Conservation (phyloP, 1,139 yeast species). For the Geotrichum aggregatum region DNA sequence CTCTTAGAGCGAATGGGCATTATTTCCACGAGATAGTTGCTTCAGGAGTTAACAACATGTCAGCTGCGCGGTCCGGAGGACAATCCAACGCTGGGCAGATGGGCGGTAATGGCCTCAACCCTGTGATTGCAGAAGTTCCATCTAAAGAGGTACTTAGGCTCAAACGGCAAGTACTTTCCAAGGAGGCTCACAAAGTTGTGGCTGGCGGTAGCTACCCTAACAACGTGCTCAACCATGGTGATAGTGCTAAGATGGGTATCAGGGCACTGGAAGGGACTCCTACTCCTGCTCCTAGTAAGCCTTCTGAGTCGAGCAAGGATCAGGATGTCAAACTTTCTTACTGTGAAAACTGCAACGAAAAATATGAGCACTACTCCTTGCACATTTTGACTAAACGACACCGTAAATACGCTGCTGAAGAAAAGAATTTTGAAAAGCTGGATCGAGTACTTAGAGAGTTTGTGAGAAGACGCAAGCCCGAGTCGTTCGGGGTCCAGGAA, state of each 20-base stretch:
- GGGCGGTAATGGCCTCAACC: constrained; percentile 62
- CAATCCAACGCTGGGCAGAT: constrained; percentile 43
- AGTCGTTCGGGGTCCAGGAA: not conserved
- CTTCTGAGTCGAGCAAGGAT: no score
- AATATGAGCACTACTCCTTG: constrained; percentile 73
- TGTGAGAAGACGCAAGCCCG: not conserved
- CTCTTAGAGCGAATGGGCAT: constrained; percentile 4
- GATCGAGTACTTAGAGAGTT: no score
- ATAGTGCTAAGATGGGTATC: no score
- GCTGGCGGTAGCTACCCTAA: no score
- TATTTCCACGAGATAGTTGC: constrained; percentile 67
- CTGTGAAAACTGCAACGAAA: constrained; percentile 91
- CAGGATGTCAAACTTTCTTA: no score
- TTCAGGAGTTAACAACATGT: constrained; percentile 63
- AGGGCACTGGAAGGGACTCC: no score
- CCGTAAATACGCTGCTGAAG: constrained; percentile 71
- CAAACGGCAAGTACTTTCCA: constrained; percentile 45
- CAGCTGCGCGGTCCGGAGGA: constrained; percentile 39
- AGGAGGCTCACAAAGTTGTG: constrained; percentile 5
- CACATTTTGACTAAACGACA: constrained; percentile 73
- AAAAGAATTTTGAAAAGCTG: constrained; percentile 67
- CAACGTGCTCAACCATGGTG: no score
- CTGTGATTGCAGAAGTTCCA: constrained; percentile 60
- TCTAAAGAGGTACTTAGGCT: constrained; percentile 61
- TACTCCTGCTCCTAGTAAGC: no score